Conservation (phyloP, 192 early-diverging fungal species). For the Mortierella hygrophila region DNA sequence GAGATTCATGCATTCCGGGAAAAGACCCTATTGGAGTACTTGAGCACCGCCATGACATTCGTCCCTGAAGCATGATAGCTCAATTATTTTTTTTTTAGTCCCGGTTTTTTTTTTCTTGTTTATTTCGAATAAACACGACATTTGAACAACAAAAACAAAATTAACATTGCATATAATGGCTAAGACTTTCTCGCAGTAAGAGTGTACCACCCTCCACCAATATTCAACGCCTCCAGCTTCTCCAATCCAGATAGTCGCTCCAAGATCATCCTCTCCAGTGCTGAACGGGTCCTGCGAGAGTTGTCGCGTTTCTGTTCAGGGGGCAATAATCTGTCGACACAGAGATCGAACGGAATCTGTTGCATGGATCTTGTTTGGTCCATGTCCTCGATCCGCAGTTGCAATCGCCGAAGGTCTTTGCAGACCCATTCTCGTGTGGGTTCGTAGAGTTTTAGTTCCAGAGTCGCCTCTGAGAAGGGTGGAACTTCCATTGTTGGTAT, state of each 20-base stretch:
- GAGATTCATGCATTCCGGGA: constrained; percentile 42
- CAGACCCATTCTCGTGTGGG: constrained; percentile 35
- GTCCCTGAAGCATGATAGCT: constrained; percentile 2
- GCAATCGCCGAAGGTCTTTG: constrained; percentile 15
- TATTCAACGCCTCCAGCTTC: constrained; percentile 24
- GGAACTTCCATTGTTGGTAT: neutral
- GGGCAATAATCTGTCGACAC: constrained; percentile 29
- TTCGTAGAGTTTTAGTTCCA: constrained; percentile 1
- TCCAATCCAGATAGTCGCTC: constrained; percentile 21
- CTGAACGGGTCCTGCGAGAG: constrained; percentile 7
- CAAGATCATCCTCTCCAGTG: constrained; percentile 28
- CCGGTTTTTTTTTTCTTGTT: neutral
- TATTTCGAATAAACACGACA: neutral
- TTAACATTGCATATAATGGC: neutral
- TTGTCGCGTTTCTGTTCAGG: constrained; percentile 19
- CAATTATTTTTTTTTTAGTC: neutral
- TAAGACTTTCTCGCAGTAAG: neutral
- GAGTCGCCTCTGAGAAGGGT: neutral
- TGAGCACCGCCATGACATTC: constrained; percentile 30
- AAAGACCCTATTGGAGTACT: constrained; percentile 43
- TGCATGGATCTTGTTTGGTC: constrained; percentile 25
- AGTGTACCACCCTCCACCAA: constrained; percentile 25
- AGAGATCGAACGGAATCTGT: constrained; percentile 35
- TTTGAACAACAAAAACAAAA: neutral
- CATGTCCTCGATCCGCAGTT: constrained; percentile 38